Base-by-base conservation (phyloP, 139 green algal genomes). In the Asterochloris erici region DNA sequence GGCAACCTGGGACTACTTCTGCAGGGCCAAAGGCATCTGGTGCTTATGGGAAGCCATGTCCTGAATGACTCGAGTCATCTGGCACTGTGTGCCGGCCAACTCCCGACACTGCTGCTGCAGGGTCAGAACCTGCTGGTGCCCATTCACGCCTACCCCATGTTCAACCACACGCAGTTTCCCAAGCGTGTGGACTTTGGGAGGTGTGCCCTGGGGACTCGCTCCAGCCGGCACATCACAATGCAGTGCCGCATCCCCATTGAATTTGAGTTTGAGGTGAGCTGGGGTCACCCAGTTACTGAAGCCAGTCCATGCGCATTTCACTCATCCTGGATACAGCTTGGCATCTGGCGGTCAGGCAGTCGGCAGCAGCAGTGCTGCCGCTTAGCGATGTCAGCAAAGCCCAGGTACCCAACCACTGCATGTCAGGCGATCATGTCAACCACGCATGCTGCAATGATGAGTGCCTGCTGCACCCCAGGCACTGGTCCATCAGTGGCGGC, bases 91-190 rank as follows among this genome's bases (percentile, higher is more conserved):
- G 23, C 66, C 9, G 2, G 23, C 66, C 21, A 24, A 21, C 4
- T 21, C 66, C 66, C 9, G 19, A 2, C 15, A 54, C 17, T 68
- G 15, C 38, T 68, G 10, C 24, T 13, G 68, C 86, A 91, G 89
- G 87, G 84, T 15, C 85, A 88, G 80, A 92, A 92, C 83, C 77
- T 93, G 78, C 83, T 93, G 0, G 63, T 93, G 14, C 90, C 90
- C 13, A 76, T 93, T 26, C 90, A 93, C 77, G 90, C 79, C 12
- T 93, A 93, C 87, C 90, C 88, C 27, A 83, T 91, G 54, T 86
- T 90, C 71, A 93, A 93, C 78, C 81, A 90, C 66, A 87, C 85
- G 27, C 87, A 85, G 61, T 91, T 93, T 81, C 90, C 90, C 68
- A 87, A 77, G 29, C 79, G 84, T 13, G 74, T 93, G 29, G 87